These are phyloP conservation scores for Globisporangium cystogenes DNA, from an alignment of 352 stramenopile genomes.

Conservation along the genomic window DNA sequence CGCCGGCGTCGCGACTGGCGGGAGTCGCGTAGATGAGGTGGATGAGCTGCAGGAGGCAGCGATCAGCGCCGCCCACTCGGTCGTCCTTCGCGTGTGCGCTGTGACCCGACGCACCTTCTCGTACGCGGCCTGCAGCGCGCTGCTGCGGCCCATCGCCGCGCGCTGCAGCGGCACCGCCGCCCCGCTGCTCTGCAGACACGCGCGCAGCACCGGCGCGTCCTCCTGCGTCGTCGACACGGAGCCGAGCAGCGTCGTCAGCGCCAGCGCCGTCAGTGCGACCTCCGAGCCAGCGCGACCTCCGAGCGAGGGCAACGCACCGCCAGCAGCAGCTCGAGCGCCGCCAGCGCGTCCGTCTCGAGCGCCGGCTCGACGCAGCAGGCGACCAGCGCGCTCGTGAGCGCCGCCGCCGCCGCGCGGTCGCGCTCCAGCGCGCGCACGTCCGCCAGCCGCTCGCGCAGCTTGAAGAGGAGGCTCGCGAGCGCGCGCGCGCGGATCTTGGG, in stretches of 20 bases:
- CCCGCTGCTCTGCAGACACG: conserved; percentile 27
- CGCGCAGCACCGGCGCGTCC: conserved; percentile 16
- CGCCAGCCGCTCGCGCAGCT: conserved; percentile 56
- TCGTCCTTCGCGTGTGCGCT: too few relatives aligned
- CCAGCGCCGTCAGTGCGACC: too few relatives aligned
- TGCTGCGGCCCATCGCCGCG: conserved; percentile 17
- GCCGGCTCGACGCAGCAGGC: conserved; percentile 27
- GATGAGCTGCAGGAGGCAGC: conserved; percentile 2
- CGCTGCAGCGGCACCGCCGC: conserved; percentile 34
- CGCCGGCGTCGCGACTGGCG: too few relatives aligned
- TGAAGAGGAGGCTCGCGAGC: conserved; percentile 56
- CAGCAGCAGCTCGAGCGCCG: conserved; percentile 44
- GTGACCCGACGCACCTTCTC: conserved; percentile 25
- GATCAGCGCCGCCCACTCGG: not conserved
- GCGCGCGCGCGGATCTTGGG: conserved; percentile 49
- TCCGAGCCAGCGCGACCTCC: too few relatives aligned
- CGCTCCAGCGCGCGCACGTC: conserved; percentile 23
- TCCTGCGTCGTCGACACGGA: too few relatives aligned
- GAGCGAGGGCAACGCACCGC: too few relatives aligned
- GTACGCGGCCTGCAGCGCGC: conserved; percentile 33
- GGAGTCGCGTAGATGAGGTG: not conserved
- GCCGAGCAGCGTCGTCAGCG: not conserved
- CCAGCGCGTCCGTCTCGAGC: conserved; percentile 44
- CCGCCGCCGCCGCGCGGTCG: conserved; percentile 15
- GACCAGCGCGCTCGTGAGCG: conserved; percentile 31